Evolutionary conservation across 805 yeast species (phyloP).

Genomic region (Candida chilensis): DNA sequence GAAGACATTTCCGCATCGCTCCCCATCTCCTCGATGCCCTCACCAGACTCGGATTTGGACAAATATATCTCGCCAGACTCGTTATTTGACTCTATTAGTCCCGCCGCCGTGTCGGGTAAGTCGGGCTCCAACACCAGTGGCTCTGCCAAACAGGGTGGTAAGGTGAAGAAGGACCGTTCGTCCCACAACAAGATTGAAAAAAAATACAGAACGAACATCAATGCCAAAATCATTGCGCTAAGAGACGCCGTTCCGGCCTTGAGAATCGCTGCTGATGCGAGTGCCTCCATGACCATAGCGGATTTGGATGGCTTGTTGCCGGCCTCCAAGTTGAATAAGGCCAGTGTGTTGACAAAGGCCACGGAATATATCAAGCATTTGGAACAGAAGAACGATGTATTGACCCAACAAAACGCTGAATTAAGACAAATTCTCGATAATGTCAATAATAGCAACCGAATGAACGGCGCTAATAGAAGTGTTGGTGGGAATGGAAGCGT

Average conservation of each 20-base stretch:
- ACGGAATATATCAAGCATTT: constrained; percentile 71
- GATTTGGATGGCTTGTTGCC: constrained; percentile 70
- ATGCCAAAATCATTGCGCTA: constrained; percentile 57
- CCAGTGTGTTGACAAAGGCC: constrained; percentile 66
- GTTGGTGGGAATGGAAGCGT: no score
- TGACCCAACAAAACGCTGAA: constrained; percentile 37
- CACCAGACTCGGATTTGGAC: no score
- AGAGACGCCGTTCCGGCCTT: constrained; percentile 75
- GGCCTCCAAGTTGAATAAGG: constrained; percentile 70
- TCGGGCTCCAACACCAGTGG: no score
- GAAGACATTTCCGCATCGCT: no score
- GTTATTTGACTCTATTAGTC: no score
- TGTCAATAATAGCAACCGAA: no score
- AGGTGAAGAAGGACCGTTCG: constrained; percentile 41
- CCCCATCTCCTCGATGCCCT: no score
- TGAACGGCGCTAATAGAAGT: no score
- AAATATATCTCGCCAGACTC: no score
- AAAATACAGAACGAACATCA: constrained; percentile 71
- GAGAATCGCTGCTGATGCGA: constrained; percentile 45
- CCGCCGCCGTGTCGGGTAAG: no score
- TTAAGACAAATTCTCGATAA: constrained; percentile 11
- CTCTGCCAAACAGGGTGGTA: no score
- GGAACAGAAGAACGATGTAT: constrained; percentile 47
- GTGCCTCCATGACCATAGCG: constrained; percentile 10
- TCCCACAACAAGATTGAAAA: constrained; percentile 78